These are phyloP conservation scores for Aspergillus calidoustus DNA, from an alignment of 2,329 filamentous ascomycete species.

Conservation along the genomic window DNA sequence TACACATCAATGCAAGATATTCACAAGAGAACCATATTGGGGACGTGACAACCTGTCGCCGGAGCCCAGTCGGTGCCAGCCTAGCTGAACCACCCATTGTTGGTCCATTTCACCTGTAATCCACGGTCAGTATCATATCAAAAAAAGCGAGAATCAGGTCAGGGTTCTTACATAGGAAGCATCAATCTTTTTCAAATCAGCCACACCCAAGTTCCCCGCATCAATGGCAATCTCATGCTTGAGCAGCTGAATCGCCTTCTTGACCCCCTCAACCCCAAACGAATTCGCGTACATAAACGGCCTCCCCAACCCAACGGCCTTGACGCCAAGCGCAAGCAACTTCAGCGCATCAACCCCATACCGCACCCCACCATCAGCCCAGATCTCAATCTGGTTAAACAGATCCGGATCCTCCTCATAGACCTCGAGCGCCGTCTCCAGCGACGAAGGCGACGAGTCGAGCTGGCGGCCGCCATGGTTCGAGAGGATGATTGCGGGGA, in stretches of 20 bases:
- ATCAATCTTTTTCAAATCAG: constrained; percentile 16
- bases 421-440: constrained; percentile 56
- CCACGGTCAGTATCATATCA: background rate
- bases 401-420: constrained; percentile 54
- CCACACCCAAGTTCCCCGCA: constrained; percentile 14
- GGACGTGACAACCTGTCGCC: no score
- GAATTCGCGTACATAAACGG: constrained; percentile 29
- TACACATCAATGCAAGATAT: background rate
- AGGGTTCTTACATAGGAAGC: constrained; percentile 13
- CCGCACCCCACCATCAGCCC: constrained; percentile 57
- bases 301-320: constrained; percentile 55
- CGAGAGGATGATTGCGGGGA: constrained; percentile 50
- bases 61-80: background rate
- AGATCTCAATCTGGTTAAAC: constrained; percentile 54
- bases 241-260: constrained; percentile 12
- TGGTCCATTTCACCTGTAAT: constrained; percentile 14
- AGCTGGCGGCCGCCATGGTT: constrained; percentile 29
- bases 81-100: constrained; percentile 15
- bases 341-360: constrained; percentile 60
- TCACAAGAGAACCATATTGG: background rate
- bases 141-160: no score
- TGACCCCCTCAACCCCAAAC: constrained; percentile 27
- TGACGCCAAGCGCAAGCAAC: constrained; percentile 56
- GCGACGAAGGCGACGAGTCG: constrained; percentile 52
- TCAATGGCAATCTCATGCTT: constrained; percentile 22